Conservation (phyloP, 495 filamentous ascomycete species). For the Neurospora intermedia region DNA sequence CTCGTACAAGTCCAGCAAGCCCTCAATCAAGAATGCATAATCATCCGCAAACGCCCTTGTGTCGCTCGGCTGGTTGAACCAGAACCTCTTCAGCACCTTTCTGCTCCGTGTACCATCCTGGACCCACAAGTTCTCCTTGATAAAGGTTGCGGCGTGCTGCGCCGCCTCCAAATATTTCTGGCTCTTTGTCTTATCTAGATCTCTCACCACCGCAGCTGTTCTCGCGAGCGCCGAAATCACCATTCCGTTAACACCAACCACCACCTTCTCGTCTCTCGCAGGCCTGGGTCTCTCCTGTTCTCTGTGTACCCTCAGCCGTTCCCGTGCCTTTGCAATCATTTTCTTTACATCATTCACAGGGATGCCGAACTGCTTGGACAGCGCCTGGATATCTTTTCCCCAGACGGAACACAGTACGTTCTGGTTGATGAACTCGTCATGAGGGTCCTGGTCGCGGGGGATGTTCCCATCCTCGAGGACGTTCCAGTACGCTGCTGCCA, state of each 20-base stretch:
- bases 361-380: slow-evolving; percentile 72
- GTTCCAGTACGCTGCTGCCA: slow-evolving; percentile 78
- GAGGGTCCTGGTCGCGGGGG: slow-evolving; percentile 67
- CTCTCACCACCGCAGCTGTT: slow-evolving; percentile 53
- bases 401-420: slow-evolving; percentile 40
- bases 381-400: slow-evolving; percentile 42
- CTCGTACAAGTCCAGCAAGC: slow-evolving; percentile 80
- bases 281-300: slow-evolving; percentile 68
- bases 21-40: slow-evolving; percentile 82
- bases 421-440: slow-evolving; percentile 89
- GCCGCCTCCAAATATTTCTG: slow-evolving; percentile 53
- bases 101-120: slow-evolving; percentile 14
- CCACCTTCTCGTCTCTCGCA: slow-evolving; percentile 84
- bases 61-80: slow-evolving; percentile 53
- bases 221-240: slow-evolving; percentile 76
- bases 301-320: slow-evolving; percentile 62
- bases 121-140: slow-evolving; percentile 69
- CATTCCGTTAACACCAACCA: slow-evolving; percentile 81
- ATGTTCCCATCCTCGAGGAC: slow-evolving; percentile 87
- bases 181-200: slow-evolving; percentile 44
- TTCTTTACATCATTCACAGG: slow-evolving; percentile 58
- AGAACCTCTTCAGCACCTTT: slow-evolving; percentile 63
- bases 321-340: slow-evolving; percentile 57
- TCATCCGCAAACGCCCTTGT: slow-evolving; percentile 84
- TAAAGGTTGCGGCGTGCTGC: slow-evolving; percentile 59